Evolutionary conservation across 257 asterid species (phyloP).

Genomic region (Datura wrightii): DNA sequence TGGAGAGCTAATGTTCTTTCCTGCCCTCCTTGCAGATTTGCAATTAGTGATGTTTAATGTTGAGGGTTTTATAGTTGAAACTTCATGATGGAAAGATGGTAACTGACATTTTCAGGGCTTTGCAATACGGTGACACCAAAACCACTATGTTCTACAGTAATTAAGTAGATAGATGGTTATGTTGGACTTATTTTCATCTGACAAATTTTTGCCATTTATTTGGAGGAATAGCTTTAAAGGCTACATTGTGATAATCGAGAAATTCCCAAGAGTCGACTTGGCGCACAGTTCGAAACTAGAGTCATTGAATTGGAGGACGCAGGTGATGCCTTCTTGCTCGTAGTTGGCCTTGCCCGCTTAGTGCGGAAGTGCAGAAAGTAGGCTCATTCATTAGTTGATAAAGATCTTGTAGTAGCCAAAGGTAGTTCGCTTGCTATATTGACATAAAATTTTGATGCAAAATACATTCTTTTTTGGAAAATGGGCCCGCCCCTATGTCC

Average conservation of each 20-base stretch:
- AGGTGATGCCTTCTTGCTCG: neutral
- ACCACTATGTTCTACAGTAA: neutral
- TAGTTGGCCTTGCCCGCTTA: neutral
- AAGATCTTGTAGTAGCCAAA: neutral
- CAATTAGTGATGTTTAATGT: neutral
- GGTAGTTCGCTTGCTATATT: neutral
- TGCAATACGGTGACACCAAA: neutral
- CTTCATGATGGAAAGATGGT: slow-evolving; percentile 5
- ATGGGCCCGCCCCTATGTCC: neutral
- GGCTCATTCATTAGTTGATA: neutral
- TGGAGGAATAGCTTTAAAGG: neutral
- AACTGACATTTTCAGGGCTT: neutral
- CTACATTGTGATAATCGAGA: neutral
- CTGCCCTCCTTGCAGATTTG: neutral
- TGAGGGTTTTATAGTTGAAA: neutral
- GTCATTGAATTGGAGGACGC: neutral
- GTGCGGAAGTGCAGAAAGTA: neutral
- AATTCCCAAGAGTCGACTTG: neutral
- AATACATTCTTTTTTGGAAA: neutral
- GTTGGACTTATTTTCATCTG: neutral
- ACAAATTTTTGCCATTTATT: neutral
- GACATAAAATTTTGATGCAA: neutral
- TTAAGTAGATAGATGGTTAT: neutral
- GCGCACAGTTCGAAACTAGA: neutral
- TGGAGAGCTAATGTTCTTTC: neutral